These are phyloP conservation scores for Hemileccinum impolitum DNA, from an alignment of 768 basidiomycete genomes.

Conservation along the genomic window DNA sequence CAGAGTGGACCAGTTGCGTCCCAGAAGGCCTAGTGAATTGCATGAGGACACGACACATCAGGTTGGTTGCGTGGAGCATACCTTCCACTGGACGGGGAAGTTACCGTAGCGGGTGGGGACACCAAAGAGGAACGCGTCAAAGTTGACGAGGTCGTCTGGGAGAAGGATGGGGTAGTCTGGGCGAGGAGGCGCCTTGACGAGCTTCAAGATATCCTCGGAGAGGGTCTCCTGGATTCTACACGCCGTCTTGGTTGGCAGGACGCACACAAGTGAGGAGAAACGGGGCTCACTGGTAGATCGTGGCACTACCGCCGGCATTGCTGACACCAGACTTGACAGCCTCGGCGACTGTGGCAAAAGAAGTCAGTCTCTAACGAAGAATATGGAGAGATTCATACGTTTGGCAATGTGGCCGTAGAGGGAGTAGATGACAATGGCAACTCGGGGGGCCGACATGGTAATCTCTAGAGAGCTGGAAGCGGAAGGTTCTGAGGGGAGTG, in stretches of 20 bases:
- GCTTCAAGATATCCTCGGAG: conserved; percentile 59
- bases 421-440: conserved; percentile 49
- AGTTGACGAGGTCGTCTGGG: conserved; percentile 32
- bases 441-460: conserved; percentile 29
- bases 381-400: conserved; percentile 28
- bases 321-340: conserved; percentile 39
- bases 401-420: conserved; percentile 49
- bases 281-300: conserved; percentile 44
- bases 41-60: conserved; percentile 20
- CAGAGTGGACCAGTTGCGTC: conserved; percentile 48
- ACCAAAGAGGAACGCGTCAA: conserved; percentile 45
- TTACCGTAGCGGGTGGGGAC: conserved; percentile 47
- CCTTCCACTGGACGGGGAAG: conserved; percentile 57
- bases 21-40: conserved; percentile 39
- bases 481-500: conserved; percentile 1
- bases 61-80: conserved; percentile 20
- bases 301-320: conserved; percentile 40
- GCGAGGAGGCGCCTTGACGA: conserved; percentile 71
- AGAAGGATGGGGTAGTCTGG: conserved; percentile 48
- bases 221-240: conserved; percentile 80
- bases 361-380: background rate
- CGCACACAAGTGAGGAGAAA: background rate
- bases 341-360: conserved; percentile 27
- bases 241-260: background rate
- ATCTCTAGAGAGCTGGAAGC: background rate